Percentiles rank a stretch among this genome's conserved stretches.
Conservation (phyloP, 202 grass and related monocot species). For the Cymbopogon flexuosus region DNA sequence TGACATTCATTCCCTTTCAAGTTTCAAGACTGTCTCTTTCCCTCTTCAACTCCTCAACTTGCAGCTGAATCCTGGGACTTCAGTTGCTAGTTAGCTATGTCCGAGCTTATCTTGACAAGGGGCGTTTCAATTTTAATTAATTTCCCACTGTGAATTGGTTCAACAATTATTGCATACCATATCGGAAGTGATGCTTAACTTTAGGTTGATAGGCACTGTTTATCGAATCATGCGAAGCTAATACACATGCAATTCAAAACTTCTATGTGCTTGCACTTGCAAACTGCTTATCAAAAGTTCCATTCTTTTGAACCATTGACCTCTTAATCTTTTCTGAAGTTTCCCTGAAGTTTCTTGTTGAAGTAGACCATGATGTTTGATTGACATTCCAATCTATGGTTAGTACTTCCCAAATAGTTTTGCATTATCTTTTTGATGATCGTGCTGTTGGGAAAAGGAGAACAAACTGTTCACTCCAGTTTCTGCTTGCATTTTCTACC, state of each 20-base stretch:
- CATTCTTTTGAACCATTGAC: background rate
- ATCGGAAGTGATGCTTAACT: background rate
- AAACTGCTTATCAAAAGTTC: background rate
- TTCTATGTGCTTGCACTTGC: constrained; percentile 2
- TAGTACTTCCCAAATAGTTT: background rate
- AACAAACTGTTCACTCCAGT: background rate
- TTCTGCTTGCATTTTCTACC: background rate
- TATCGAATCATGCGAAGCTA: background rate
- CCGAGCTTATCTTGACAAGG: background rate
- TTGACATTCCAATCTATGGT: background rate
- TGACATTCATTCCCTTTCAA: background rate
- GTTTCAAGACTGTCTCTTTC: background rate
- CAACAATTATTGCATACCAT: background rate
- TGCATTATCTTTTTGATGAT: background rate
- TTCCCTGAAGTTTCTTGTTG: background rate
- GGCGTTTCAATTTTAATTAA: background rate
- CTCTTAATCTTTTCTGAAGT: background rate
- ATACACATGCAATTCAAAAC: background rate
- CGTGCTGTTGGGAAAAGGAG: background rate
- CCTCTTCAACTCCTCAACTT: background rate
- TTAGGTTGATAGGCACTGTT: background rate
- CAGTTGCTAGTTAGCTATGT: background rate
- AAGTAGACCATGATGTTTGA: background rate
- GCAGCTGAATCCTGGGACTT: background rate
- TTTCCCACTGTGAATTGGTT: background rate